Evolutionary conservation across 2,329 filamentous ascomycete genomes (phyloP), one percentile per base, ranked within the genome.

Genomic region (Bertia moriformis): DNA sequence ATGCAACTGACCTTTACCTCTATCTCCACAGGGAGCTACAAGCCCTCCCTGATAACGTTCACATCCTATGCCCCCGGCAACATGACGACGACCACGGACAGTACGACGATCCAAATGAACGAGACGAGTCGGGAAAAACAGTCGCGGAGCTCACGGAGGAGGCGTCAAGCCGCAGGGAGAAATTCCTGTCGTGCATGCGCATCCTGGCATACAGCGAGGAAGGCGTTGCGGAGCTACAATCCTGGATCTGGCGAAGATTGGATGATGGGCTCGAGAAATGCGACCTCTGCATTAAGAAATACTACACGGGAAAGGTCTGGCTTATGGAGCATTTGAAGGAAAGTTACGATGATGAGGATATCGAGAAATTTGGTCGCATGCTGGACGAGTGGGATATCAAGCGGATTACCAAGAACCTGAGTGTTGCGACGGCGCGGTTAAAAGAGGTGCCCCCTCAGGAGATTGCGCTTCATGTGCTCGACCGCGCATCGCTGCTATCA

Each of bases 211-310:
- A 63, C 42, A 61, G 58, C 41, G 56, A 62, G 35, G 58, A 62
- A 33, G 62, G 63, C 14, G 56, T 62, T 14, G 55, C 58, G 39
- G 54, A 59, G 39, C 51, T 63, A 22, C 63, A 67, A 45, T 50
- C 51, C 18, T 65, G 57, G 56, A 55, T 67, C 18, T 57, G 58
- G 51, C 47, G 50, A 14, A 59, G 52, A 29, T 48, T 67, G 19
- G 59, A 66, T 40, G 53, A 59, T 15, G 51, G 59, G 4, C 49
- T 67, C 30, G 59, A 62, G 27, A 64, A 56, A 51, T 67, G 64
- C 45, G 64, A 67, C 40, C 51, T 63, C 38, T 67, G 64, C 45
- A 65, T 67, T 40, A 59, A 60, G 42, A 54, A 61, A 39, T 67
- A 67, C 47, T 65, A 67, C 45, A 59, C 56, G 15, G 62, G 58